A percentile compares a stretch with the other conserved stretches of the same genome.
Conservation (phyloP, 768 basidiomycete genomes). For the Glaciozyma martinii region DNA sequence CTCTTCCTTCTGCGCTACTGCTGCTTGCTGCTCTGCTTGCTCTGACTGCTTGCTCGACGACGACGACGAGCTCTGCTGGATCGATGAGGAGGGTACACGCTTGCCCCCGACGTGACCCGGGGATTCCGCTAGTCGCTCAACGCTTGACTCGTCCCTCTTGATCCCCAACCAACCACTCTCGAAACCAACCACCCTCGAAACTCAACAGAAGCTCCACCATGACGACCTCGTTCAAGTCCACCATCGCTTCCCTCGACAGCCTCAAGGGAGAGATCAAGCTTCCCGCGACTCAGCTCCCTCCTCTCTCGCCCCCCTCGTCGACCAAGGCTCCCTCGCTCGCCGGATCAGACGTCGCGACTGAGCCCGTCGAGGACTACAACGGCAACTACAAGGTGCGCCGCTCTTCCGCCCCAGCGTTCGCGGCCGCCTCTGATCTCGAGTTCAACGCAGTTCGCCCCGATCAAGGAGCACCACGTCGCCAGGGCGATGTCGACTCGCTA, state of each 20-base stretch:
- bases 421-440: neutral
- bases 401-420: neutral
- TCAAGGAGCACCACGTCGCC: constrained; percentile 65
- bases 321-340: constrained; percentile 10
- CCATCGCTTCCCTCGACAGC: constrained; percentile 16
- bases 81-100: too few relatives aligned
- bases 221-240: constrained; percentile 17
- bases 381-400: constrained; percentile 52
- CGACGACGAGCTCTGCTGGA: too few relatives aligned
- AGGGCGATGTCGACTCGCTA: constrained; percentile 65
- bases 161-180: too few relatives aligned
- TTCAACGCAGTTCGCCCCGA: constrained; percentile 52
- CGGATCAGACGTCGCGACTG: constrained; percentile 1
- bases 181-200: too few relatives aligned
- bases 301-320: constrained; percentile 20
- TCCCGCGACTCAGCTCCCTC: neutral
- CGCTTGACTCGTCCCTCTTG: too few relatives aligned
- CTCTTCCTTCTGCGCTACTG: too few relatives aligned
- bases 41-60: too few relatives aligned
- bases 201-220: neutral
- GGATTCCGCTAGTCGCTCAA: too few relatives aligned
- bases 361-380: constrained; percentile 45
- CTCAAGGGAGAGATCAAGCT: neutral
- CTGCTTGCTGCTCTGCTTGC: too few relatives aligned
- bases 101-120: too few relatives aligned